A percentile compares a stretch with the other conserved stretches of the same genome.
Conservation (phyloP, 345 rosid genomes). For the Mercurialis annua region DNA sequence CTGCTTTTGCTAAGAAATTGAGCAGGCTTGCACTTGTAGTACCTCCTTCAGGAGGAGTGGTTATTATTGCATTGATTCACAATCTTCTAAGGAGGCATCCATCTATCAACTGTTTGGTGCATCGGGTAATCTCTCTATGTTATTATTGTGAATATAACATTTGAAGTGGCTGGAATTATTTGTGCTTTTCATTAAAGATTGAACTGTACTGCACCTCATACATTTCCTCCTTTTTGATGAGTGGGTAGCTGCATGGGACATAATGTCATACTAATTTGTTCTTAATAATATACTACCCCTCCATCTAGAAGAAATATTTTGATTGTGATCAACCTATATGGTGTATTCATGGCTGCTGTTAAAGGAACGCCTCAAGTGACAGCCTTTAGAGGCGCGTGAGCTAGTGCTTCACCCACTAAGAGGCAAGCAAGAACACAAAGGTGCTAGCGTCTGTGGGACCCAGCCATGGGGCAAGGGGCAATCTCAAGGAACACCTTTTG, state of each 20-base stretch:
- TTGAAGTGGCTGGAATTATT: too few relatives aligned
- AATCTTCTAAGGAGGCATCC: slow-evolving; percentile 88
- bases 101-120: slow-evolving; percentile 89
- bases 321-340: background rate
- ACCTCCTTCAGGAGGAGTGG: slow-evolving; percentile 84
- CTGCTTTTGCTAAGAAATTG: slow-evolving; percentile 86
- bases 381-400: too few relatives aligned
- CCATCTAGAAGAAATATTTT: background rate
- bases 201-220: background rate
- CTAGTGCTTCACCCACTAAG: too few relatives aligned
- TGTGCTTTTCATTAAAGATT: background rate
- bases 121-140: slow-evolving; percentile 42
- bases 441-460: too few relatives aligned
- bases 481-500: too few relatives aligned
- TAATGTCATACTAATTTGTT: background rate
- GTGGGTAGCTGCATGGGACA: background rate
- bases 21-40: slow-evolving; percentile 71
- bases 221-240: background rate
- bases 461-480: too few relatives aligned
- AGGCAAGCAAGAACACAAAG: too few relatives aligned
- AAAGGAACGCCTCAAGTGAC: too few relatives aligned
- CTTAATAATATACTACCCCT: background rate
- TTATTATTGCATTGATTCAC: slow-evolving; percentile 75
- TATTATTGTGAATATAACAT: background rate
- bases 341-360: too few relatives aligned